Evolutionary conservation across 805 yeast genomes (phyloP), one percentile per base, ranked within the genome.

Genomic region (Scheffersomyces amazonensis): DNA sequence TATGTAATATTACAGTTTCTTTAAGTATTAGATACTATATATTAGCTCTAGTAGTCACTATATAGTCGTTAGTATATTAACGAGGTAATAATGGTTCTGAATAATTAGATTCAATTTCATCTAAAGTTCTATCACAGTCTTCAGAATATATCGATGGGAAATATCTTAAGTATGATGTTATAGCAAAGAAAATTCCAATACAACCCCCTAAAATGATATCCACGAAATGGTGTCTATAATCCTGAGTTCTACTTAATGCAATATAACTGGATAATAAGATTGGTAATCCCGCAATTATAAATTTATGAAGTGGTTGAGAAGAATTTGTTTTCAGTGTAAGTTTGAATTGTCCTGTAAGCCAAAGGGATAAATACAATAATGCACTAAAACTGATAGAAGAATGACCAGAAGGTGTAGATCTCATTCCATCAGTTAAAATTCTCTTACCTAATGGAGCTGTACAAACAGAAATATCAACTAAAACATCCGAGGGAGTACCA

Each of bases 361-460:
- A 77, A 23, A 76, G 52, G 10, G 75, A 46, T 35, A 78, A 59
- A 54, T 59, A 78, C 7, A 64, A 55, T 37, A 77, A 58, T 1
- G 78, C 77, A 12, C 74, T 58, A 50, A 78, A 78, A n/a, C 80
- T 66, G 28, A 71, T 62, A 2, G 78, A 66, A 8, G 78, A 62
- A 47, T 78, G 83, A 17, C 83, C 83, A 6, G 79, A 73, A 1
- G 83, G 83, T 5, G 80, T 71, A 19, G 76, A 67, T 43, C 76
- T 66, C 67, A 75, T 69, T 2, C 83, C 83, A 45, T 78, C 83
- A 13, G 50, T 44, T 19, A 78, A 53, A 2, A 49, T 31, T 7
- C 38, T 36, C 13, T 32, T 15, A 5, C 68, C 69, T 34, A 51
- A 49, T 1, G 69, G 69, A 2, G 64, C 62, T 10, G 64, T 52